Evolutionary conservation across 148 eudicot species (phyloP), one percentile per base, ranked within the genome.

Genomic region (Amaranthus hypochondriacus): DNA sequence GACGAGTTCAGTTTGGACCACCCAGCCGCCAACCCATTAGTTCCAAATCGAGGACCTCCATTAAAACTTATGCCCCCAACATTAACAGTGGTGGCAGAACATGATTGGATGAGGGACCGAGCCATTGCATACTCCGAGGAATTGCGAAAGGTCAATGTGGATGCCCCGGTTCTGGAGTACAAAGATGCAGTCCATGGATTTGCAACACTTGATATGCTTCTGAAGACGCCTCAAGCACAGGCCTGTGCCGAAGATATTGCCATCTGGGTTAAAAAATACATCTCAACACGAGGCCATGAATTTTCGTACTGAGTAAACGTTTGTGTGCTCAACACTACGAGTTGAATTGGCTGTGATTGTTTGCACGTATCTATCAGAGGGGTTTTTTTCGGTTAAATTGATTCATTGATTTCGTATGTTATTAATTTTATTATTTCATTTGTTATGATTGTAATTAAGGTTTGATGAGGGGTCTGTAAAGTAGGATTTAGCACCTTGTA

Each of bases 61-160:
- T 56, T 94, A n/a, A 91, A 91, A 71, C 86, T 84, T 28, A 91
- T 94, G 97, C 98, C 98, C 44, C 98, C 98, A 9, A 94, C 98
- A 7, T 77, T 94, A 72, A 87, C 97, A 6, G 75, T 94, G 3
- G 92, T 94, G 67, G 98, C 98, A 2, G 97, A 94, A 56, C 98
- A 79, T 56, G 98, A 94, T 75, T 91, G 97, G 98, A 94, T 94
- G 98, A 91, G 93, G 76, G 98, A 94, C 71, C 84, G 98, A 14
- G 98, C 93, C 50, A 91, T 91, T 72, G 97, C 96, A 65, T 94
- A 94, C 81, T 84, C 98, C 3, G 93, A 91, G 80, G 93, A 87
- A 79, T 87, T 94, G 6, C 76, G 95, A 64, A 89, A 82, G 81
- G 93, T 94, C 74, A 89, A 89, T 66, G 97, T 89, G 2, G 97